These are phyloP conservation scores for Digitaria exilis DNA, from an alignment of 202 grass and related monocot species.

Conservation along the genomic window DNA sequence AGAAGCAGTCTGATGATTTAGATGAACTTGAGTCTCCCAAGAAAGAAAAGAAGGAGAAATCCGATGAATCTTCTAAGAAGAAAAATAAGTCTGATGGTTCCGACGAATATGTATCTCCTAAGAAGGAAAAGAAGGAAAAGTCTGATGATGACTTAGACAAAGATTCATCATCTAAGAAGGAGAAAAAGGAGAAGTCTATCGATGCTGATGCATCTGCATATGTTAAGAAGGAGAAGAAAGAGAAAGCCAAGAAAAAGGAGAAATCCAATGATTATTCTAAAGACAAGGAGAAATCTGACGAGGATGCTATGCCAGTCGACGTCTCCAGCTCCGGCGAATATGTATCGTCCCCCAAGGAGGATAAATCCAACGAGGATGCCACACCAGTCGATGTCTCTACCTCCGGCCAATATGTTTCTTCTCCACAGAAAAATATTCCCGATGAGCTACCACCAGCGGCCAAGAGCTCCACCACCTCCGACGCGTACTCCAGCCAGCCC, in stretches of 20 bases:
- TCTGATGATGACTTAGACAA: not conserved
- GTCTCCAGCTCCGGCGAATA: not conserved
- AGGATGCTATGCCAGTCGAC: not conserved
- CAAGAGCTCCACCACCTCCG: too few species aligned
- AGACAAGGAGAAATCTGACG: not conserved
- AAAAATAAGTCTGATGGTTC: not conserved
- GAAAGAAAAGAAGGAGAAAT: not conserved
- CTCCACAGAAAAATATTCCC: not conserved
- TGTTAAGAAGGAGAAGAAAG: not conserved
- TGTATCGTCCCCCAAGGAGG: not conserved
- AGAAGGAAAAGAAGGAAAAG: not conserved
- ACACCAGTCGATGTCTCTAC: not conserved
- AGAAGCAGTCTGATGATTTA: not conserved
- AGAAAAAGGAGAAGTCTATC: not conserved
- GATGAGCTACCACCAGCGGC: too few species aligned
- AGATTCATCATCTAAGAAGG: not conserved
- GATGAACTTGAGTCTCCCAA: not conserved
- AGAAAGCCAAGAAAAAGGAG: not conserved
- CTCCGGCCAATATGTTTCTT: not conserved
- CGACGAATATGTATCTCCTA: not conserved
- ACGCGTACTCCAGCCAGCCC: too few species aligned
- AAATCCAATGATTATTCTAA: not conserved
- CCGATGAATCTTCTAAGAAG: not conserved
- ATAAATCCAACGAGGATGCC: not conserved
- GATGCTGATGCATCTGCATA: not conserved